phyloP scores from a whole-genome alignment of 345 rosid genomes.

The Punica granatum region DNA sequence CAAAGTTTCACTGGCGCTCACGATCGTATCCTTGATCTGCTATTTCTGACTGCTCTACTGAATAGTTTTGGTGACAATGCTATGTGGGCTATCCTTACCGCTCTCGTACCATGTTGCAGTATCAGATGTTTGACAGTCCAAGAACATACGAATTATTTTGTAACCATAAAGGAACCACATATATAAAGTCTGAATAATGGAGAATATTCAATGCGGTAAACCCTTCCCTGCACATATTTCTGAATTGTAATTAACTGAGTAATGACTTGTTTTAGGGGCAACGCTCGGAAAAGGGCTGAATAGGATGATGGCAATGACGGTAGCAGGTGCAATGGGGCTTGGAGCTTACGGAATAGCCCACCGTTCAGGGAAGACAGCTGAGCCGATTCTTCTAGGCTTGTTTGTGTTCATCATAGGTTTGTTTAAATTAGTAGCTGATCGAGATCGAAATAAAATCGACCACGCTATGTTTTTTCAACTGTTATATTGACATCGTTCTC shows the following conservation, averaged over 20 bases:
- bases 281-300: conserved; percentile 36
- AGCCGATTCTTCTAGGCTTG: conserved; percentile 7
- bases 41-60: conserved; percentile 21
- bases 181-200: no score
- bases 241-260: no score
- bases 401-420: conserved; percentile 8
- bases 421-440: not conserved
- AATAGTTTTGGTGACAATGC: conserved; percentile 20
- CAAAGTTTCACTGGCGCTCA: conserved; percentile 35
- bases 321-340: conserved; percentile 25
- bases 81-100: conserved; percentile 41
- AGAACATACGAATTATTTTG: no score
- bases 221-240: no score
- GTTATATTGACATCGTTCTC: not conserved
- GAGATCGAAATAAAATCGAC: not conserved
- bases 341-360: conserved; percentile 22
- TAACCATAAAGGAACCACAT: no score
- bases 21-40: conserved; percentile 32
- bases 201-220: no score
- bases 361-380: not conserved
- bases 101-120: conserved; percentile 30
- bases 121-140: not conserved
- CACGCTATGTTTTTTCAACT: not conserved
- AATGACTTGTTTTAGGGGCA: conserved; percentile 15
- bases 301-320: conserved; percentile 27